Evolutionary conservation across 129 eudicot genomes (phyloP).

Genomic region (Solidago caesia): DNA sequence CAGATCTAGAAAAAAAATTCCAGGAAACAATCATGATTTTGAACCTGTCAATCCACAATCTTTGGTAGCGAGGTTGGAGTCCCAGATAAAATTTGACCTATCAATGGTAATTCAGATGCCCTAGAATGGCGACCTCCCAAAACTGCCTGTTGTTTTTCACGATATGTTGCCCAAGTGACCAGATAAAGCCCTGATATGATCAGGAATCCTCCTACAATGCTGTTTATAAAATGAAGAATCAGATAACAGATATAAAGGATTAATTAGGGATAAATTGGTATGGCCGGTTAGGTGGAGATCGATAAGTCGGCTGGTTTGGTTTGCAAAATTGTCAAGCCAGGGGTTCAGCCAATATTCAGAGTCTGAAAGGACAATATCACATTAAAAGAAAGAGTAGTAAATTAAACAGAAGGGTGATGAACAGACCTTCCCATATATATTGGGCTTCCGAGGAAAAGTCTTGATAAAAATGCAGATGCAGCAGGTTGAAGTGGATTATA

Average conservation of each 20-base stretch:
- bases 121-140: constrained; percentile 45
- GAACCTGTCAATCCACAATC: constrained; percentile 53
- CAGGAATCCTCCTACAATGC: constrained; percentile 78
- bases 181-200: constrained; percentile 85
- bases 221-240: constrained; percentile 33
- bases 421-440: constrained; percentile 90
- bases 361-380: too few species aligned
- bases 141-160: constrained; percentile 58
- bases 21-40: background rate
- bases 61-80: constrained; percentile 56
- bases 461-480: constrained; percentile 86
- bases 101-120: constrained; percentile 52
- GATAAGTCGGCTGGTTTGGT: too few species aligned
- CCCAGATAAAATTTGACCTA: constrained; percentile 69
- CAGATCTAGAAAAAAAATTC: background rate
- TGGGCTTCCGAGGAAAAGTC: constrained; percentile 90
- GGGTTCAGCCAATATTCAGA: too few species aligned
- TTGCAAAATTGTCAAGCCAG: too few species aligned
- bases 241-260: background rate
- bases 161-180: constrained; percentile 95
- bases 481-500: constrained; percentile 97
- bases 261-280: background rate
- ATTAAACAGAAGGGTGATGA: constrained; percentile 6
- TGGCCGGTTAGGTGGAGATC: too few species aligned
- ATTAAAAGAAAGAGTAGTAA: background rate